Base-by-base conservation (phyloP, 2,329 filamentous ascomycete species). In the Acrodontium crateriforme region DNA sequence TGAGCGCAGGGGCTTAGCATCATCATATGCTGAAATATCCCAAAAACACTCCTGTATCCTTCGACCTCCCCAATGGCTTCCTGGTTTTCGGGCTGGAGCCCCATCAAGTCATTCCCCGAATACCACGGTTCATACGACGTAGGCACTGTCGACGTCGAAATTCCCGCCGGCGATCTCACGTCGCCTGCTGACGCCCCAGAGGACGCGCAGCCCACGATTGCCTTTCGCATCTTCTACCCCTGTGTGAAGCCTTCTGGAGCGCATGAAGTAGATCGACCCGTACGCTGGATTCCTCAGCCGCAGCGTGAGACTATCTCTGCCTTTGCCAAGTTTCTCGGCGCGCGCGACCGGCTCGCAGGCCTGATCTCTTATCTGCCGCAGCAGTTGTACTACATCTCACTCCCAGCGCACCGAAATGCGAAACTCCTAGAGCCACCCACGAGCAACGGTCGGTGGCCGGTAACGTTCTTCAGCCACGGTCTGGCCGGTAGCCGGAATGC, bases 401-500 rank as follows among this genome's bases (percentile, higher is more conserved):
- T 87, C 15, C 79, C 79, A 5, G 78, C 71, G 15, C 63, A 72
- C 39, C 74, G 79, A 41, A 80, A 84, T 48, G 79, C 79, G 8
- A 61, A 65, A 5, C 53, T 85, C 6, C 64, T 74, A 19, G 47
- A 55, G 17, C 51, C 60, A 13, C 50, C 53, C 2, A 59, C 47
- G 34, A 60, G 33, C 46, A 71, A 33, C 33, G 58, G 62, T 31
- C 61, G 71, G 57, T 89, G 80, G 77, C 82, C 83, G 0, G 78
- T 82, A 1, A 74, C 83, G 60, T 63, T 92, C 37, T 91, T 92
- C 55, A 89, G 81, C 2, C 83, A 92, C 48, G 83, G 83, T 1
- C 63, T 92, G 1, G 83, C 79, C 19, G 83, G 83, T 19, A 76
- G 71, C 34, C 69, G 80, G 39, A 89, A 89, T 45, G 73, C 80